Evolutionary conservation across 148 eudicot species (phyloP), one percentile per base, ranked within the genome.

Genomic region (Amaranthus palmeri): DNA sequence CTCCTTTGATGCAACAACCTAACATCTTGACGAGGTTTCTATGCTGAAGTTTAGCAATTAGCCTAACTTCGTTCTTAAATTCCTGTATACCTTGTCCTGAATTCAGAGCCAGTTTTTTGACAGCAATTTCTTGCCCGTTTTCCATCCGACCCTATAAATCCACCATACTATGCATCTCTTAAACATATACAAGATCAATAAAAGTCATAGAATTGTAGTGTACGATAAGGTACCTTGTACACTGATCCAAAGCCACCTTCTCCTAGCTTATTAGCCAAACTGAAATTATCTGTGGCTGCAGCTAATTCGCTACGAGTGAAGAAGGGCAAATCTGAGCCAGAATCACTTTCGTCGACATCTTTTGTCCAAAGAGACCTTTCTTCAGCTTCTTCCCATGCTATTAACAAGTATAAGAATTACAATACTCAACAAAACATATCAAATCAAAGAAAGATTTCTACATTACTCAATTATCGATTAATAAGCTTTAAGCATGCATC

Each of bases 201-300:
- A 25, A 25, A 25, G 36, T 25, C 36, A 25, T 25, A 25, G 36
- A 25, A 0, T 25, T 25, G 36, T 25, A 25, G 36, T 25, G 36
- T 25, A 25, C 0, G 36, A 25, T 25, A 25, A 25, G 36, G 36
- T 56, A 78, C 81, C 81, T 73, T 78, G 60, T 78, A 78, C n/a
- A 78, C 81, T 46, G 52, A 1, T 36, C 78, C 78, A 48, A 70
- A 74, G 43, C 78, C 82, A 44, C 78, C 82, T 74, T 79, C 79
- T 50, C 78, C 73, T 15, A 78, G 76, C 66, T 73, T 78, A 40
- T 78, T 78, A 15, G 15, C 54, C 4, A 41, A 43, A 68, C 69
- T 72, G 76, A 78, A 78, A 63, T 63, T n/a, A 62, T 74, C 72
- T 54, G 77, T 78, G 70, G 81, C 81, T 49, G 42, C 54, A 50